Percentiles rank a stretch among this genome's conserved stretches.
Conservation (phyloP, 1,139 yeast genomes). For the Hyphopichia pseudoburtonii region DNA sequence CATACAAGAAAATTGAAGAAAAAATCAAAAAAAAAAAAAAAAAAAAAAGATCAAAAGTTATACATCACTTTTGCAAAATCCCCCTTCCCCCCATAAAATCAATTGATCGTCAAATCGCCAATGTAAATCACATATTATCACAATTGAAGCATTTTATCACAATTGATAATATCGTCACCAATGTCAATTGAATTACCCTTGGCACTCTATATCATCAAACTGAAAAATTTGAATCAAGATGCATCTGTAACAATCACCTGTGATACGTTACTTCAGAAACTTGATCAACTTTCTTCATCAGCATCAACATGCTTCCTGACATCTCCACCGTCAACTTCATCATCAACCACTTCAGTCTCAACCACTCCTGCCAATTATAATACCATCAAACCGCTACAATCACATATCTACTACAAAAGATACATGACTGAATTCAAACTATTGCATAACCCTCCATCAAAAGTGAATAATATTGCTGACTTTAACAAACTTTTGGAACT, state of each 20-base stretch:
- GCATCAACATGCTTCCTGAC: no score
- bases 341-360: no score
- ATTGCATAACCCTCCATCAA: not conserved
- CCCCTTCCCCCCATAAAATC: not conserved
- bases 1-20: not conserved
- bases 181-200: not conserved
- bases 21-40: not conserved
- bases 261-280: not conserved
- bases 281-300: no score
- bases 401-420: not conserved
- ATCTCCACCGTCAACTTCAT: no score
- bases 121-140: no score
- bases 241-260: not conserved
- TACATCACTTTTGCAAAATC: not conserved
- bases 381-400: not conserved
- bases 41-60: not conserved
- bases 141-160: no score
- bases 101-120: no score
- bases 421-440: not conserved
- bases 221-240: not conserved
- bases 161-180: no score
- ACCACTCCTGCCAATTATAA: not conserved
- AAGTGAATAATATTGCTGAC: not conserved
- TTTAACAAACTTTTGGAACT: not conserved
- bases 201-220: not conserved